These are phyloP conservation scores for Emmonsia crescens DNA, from an alignment of 2,329 filamentous ascomycete species.

Conservation along the genomic window DNA sequence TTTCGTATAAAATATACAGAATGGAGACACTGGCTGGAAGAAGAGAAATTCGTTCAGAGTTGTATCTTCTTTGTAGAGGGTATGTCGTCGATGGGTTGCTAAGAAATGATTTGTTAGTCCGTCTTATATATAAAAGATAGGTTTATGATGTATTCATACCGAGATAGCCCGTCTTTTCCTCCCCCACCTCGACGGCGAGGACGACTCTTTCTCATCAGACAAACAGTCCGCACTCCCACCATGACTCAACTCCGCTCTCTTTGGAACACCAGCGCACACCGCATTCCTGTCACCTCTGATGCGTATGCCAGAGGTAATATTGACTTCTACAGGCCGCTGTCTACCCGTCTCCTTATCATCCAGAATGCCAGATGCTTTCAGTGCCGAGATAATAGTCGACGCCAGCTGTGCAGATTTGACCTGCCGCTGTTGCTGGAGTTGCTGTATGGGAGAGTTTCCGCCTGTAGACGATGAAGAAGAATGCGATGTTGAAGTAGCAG, in stretches of 20 bases:
- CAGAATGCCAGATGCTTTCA: conserved; percentile 14
- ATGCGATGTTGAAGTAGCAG: neutral
- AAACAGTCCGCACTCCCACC: neutral
- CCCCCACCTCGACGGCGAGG: neutral
- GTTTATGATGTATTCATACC: conserved; percentile 13
- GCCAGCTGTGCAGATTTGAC: conserved; percentile 19
- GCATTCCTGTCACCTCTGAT: conserved; percentile 21
- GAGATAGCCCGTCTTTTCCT: conserved; percentile 18
- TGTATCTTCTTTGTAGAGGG: conserved; percentile 6
- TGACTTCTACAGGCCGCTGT: conserved; percentile 16
- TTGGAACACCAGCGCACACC: conserved; percentile 13
- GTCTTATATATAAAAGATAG: neutral
- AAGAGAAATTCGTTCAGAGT: neutral
- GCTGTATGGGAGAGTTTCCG: conserved; percentile 5
- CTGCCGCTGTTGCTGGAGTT: conserved; percentile 16
- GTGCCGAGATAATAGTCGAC: conserved; percentile 16
- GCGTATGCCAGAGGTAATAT: conserved; percentile 21
- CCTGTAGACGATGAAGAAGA: neutral
- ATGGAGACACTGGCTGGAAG: neutral
- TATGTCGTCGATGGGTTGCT: conserved; percentile 10
- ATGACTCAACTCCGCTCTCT: neutral
- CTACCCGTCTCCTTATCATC: conserved; percentile 10
- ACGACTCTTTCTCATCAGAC: neutral
- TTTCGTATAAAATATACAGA: neutral
- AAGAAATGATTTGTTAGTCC: neutral